Base-by-base conservation (phyloP, 257 asterid species). In the Apocynum venetum region DNA sequence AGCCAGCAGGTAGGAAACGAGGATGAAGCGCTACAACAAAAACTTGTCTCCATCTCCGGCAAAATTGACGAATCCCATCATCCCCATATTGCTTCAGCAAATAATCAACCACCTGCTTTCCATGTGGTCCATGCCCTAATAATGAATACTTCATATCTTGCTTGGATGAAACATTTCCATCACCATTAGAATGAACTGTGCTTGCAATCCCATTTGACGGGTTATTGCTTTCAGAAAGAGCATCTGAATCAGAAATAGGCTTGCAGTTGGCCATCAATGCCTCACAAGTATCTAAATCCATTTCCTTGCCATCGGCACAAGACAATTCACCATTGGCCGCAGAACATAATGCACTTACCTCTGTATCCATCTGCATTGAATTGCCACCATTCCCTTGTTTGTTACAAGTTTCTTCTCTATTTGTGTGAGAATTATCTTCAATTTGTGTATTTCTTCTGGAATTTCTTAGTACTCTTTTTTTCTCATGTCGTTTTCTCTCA, bases 91-190 rank as follows among this genome's bases (percentile, higher is more conserved):
- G 91, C 82, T 79, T 86, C 14, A 91, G 88, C 67, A 95, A 80
- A 84, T 83, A 70, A 60, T 79, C 83, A 35, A 95, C 92, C 17
- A 95, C 97, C 83, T 87, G 93, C 86, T 89, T 93, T 71, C 99
- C 99, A 46, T 95, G 99, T 38, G 98, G 97, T 72, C 99, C 98
- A 81, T 95, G 98, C 77, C 99, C 99, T 81, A 93, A 84, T 51
- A 90, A 77, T 0, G 99, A 95, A 84, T 88, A 81, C 71, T 89
- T 94, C 9, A 90, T 81, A 51, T 81, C 84, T 46, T 76, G 86
- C 80, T 87, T 93, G 74, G 80, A 63, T 57, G 80, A 81, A 52
- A 25, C 15, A 55, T 79, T 89, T 85, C 66, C 44, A 76, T 70
- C 80, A 47, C 80, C 78, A 52, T 53, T 44, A 59, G 74, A 43